A percentile compares a stretch with the other conserved stretches of the same genome.
Conservation (phyloP, 345 rosid genomes). For the Sonneratia caseolaris region DNA sequence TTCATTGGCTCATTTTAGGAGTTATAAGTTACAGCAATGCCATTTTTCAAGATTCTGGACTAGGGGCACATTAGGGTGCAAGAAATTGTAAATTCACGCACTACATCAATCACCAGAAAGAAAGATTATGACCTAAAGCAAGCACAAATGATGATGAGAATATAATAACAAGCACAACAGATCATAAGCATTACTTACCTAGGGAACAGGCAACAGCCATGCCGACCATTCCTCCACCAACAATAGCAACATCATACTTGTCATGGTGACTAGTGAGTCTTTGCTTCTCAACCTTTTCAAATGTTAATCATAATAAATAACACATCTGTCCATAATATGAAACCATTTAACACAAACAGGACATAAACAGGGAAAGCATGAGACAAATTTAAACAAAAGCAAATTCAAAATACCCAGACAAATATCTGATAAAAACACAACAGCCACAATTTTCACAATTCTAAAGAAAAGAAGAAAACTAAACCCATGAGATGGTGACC, state of each 20-base stretch:
- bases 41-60: neutral
- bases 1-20: neutral
- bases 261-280: conserved; percentile 14
- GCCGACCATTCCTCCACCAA: conserved; percentile 98
- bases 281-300: conserved; percentile 18
- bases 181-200: conserved; percentile 26
- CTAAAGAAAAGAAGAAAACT: neutral
- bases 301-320: neutral
- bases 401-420: neutral
- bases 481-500: neutral
- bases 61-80: neutral
- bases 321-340: neutral
- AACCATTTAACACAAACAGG: neutral
- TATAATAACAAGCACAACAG: neutral
- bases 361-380: neutral
- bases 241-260: conserved; percentile 75
- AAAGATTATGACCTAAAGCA: neutral
- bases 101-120: neutral
- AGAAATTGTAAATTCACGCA: neutral
- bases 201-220: conserved; percentile 90
- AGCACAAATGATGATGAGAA: too few relatives aligned
- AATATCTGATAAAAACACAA: neutral
- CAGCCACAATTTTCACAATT: neutral
- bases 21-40: neutral
- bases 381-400: neutral